A percentile compares a stretch with the other conserved stretches of the same genome.
Conservation (phyloP, 2,329 filamentous ascomycete species). For the Sphaerulina populicola region DNA sequence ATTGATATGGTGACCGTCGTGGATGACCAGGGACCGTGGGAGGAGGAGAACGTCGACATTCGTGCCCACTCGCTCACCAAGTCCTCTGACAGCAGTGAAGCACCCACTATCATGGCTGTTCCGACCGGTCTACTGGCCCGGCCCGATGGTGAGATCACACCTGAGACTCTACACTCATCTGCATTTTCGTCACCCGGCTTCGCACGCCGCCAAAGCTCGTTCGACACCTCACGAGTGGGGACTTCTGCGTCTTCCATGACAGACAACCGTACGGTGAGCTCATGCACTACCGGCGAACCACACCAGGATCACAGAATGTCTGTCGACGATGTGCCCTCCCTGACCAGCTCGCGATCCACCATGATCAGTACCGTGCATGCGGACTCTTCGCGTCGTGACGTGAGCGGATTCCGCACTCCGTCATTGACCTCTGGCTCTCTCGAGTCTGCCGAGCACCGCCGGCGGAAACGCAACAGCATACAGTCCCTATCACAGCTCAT, state of each 20-base stretch:
- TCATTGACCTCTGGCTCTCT: conserved; percentile 38
- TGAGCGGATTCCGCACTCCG: conserved; percentile 33
- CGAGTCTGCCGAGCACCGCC: conserved; percentile 42
- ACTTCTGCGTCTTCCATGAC: conserved; percentile 65
- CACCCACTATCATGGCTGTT: conserved; percentile 30
- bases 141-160: conserved; percentile 47
- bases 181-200: conserved; percentile 56
- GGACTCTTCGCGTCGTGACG: conserved; percentile 30
- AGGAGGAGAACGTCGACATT: conserved; percentile 31
- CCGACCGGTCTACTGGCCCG: conserved; percentile 33
- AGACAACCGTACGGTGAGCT: conserved; percentile 63
- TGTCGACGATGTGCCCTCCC: conserved; percentile 63
- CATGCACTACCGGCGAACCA: conserved; percentile 63
- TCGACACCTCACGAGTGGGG: conserved; percentile 64
- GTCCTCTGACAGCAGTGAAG: conserved; percentile 44
- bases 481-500: conserved; percentile 69
- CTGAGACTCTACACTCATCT: conserved; percentile 53
- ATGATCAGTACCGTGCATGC: conserved; percentile 60
- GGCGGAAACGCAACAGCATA: conserved; percentile 65
- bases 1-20: conserved; percentile 38
- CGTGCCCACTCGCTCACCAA: conserved; percentile 43
- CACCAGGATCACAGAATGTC: conserved; percentile 64
- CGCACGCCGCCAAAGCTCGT: conserved; percentile 53
- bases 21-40: conserved; percentile 36
- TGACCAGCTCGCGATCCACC: conserved; percentile 68